phyloP scores from a whole-genome alignment of 1,139 yeast genomes.

The Arxiozyma heterogenica region DNA sequence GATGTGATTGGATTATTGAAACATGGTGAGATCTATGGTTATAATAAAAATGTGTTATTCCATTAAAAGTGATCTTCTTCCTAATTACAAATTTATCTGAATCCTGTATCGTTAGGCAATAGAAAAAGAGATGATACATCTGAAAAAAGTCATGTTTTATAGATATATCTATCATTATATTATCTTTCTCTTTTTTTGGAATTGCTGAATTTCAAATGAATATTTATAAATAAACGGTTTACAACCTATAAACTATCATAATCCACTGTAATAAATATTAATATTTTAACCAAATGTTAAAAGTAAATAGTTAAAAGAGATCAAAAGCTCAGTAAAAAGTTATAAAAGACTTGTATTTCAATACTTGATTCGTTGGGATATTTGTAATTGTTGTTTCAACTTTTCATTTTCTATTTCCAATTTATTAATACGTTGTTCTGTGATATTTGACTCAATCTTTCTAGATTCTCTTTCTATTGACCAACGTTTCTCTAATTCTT shows the following conservation, averaged over 20 bases:
- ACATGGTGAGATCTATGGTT: too few species aligned
- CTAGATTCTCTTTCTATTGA: conserved; percentile 64
- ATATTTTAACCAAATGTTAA: too few species aligned
- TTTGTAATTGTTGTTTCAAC: conserved; percentile 30
- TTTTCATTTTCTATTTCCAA: conserved; percentile 47
- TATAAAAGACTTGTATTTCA: too few species aligned
- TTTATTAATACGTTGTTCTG: conserved; percentile 42
- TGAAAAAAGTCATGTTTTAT: neutral
- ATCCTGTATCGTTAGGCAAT: neutral
- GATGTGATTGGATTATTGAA: neutral
- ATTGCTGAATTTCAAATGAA: neutral
- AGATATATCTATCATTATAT: neutral
- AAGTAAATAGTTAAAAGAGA: neutral
- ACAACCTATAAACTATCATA: neutral
- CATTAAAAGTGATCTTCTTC: neutral
- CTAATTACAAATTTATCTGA: too few species aligned
- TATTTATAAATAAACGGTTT: too few species aligned
- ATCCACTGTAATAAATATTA: too few species aligned
- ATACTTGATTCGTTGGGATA: neutral
- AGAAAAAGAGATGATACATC: neutral
- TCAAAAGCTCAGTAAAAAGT: neutral
- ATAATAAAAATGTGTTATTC: neutral
- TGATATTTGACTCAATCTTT: conserved; percentile 48
- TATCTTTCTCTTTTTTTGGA: too few species aligned
- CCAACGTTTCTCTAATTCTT: conserved; percentile 56